phyloP scores from a whole-genome alignment of 2,329 filamentous ascomycete genomes.

The Aureobasidium sp. region DNA sequence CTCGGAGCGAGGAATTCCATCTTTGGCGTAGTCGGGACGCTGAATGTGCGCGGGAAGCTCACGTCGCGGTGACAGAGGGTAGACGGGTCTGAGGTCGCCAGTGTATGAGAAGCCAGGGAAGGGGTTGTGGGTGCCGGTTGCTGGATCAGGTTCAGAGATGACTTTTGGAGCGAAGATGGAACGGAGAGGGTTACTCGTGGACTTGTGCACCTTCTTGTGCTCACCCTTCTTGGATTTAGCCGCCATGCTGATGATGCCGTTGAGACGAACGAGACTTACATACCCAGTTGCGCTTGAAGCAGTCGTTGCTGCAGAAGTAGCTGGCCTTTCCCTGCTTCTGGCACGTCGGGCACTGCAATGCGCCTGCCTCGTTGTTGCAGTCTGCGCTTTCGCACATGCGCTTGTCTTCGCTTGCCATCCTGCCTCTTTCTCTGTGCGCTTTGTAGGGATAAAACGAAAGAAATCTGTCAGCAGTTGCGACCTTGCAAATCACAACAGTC shows the following conservation, averaged over 20 bases:
- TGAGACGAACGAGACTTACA: constrained; percentile 23
- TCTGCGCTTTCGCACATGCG: constrained; percentile 73
- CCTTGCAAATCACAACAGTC: no score
- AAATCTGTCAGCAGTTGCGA: background rate
- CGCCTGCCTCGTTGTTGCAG: constrained; percentile 78
- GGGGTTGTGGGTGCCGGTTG: constrained; percentile 82
- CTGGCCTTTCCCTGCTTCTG: constrained; percentile 84
- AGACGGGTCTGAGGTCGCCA: constrained; percentile 71
- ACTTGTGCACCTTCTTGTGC: constrained; percentile 81
- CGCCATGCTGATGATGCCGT: constrained; percentile 17
- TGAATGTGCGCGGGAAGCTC: constrained; percentile 72
- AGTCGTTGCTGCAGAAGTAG: constrained; percentile 97
- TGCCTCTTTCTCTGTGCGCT: background rate
- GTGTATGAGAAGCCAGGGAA: constrained; percentile 83
- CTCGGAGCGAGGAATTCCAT: constrained; percentile 66
- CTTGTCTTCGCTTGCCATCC: constrained; percentile 34
- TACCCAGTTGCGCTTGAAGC: constrained; percentile 99
- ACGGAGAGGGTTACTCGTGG: constrained; percentile 67
- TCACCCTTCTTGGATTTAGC: constrained; percentile 50
- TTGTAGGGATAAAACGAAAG: background rate
- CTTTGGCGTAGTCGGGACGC: constrained; percentile 79
- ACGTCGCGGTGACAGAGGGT: constrained; percentile 60
- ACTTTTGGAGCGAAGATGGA: constrained; percentile 69
- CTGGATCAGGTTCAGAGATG: constrained; percentile 87
- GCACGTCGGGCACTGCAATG: constrained; percentile 90